Percentiles rank a stretch among this genome's conserved stretches.
These are phyloP conservation scores for Strigomonas galati DNA, from an alignment of 208 protist genomes.

Conservation along the genomic window DNA sequence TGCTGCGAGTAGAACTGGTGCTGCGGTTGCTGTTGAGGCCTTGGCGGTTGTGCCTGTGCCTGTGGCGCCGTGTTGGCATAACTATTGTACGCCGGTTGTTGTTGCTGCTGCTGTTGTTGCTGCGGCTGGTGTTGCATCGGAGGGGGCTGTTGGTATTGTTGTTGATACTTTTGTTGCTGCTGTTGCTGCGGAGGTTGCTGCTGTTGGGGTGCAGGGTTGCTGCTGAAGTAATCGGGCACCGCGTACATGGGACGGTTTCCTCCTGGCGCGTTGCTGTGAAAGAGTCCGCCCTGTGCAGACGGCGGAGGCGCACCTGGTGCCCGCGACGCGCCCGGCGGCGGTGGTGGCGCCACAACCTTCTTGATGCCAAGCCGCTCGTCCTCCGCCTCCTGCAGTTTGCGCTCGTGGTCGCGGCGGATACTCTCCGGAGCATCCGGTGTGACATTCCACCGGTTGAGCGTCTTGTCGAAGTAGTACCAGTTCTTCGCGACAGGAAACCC, in stretches of 20 bases:
- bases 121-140: slow-evolving; percentile 6
- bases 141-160: background rate
- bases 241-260: slow-evolving; percentile 43
- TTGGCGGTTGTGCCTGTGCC: background rate
- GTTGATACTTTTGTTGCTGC: background rate
- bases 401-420: slow-evolving; percentile 56
- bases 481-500: slow-evolving; percentile 76
- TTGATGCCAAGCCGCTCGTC: slow-evolving; percentile 39
- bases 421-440: slow-evolving; percentile 64
- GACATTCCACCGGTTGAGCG: slow-evolving; percentile 71
- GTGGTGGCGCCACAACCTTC: slow-evolving; percentile 35
- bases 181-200: slow-evolving; percentile 1
- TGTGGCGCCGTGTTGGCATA: background rate
- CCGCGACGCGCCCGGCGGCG: slow-evolving; percentile 13
- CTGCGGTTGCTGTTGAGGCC: background rate
- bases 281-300: background rate
- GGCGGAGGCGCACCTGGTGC: slow-evolving; percentile 8
- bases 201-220: background rate
- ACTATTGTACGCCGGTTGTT: background rate
- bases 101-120: background rate
- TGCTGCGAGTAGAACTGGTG: too few species aligned
- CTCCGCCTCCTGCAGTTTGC: slow-evolving; percentile 56
- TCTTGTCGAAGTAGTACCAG: slow-evolving; percentile 81
- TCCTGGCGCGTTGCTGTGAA: slow-evolving; percentile 5
- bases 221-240: slow-evolving; percentile 61